phyloP scores from a whole-genome alignment of 345 rosid species.

The Lepidium aucheri region DNA sequence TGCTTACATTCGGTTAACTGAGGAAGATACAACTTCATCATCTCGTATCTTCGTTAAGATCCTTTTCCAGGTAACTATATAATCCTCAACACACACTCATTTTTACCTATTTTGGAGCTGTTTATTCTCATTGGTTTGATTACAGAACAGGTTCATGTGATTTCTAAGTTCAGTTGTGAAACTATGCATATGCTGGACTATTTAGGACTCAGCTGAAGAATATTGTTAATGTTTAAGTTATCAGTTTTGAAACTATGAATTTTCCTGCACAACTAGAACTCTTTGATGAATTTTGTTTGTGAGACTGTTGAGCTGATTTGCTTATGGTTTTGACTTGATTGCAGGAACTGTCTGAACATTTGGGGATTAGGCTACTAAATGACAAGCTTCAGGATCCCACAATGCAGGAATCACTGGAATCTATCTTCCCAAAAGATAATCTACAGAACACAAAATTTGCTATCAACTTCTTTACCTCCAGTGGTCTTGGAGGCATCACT shows the following conservation, averaged over 20 bases:
- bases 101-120: background rate
- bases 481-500: constrained; percentile 93
- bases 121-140: background rate
- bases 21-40: constrained; percentile 91
- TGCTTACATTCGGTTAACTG: constrained; percentile 68
- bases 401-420: constrained; percentile 63
- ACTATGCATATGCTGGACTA: no score
- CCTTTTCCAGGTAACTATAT: constrained; percentile 78
- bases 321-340: no score
- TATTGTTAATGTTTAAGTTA: no score
- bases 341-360: constrained; percentile 91
- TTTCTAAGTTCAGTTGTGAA: background rate
- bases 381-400: constrained; percentile 68
- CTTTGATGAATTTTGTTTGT: no score
- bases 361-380: constrained; percentile 70
- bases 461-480: constrained; percentile 84
- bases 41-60: constrained; percentile 88
- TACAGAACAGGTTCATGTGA: background rate
- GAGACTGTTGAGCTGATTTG: no score
- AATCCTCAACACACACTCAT: background rate
- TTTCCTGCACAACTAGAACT: no score
- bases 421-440: constrained; percentile 55
- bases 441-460: constrained; percentile 74
- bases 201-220: no score
- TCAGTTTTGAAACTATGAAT: no score